Percentiles rank a stretch among this genome's conserved stretches.
phyloP scores from a whole-genome alignment of 2,329 filamentous ascomycete species.

The Aspergillus sclerotialis region DNA sequence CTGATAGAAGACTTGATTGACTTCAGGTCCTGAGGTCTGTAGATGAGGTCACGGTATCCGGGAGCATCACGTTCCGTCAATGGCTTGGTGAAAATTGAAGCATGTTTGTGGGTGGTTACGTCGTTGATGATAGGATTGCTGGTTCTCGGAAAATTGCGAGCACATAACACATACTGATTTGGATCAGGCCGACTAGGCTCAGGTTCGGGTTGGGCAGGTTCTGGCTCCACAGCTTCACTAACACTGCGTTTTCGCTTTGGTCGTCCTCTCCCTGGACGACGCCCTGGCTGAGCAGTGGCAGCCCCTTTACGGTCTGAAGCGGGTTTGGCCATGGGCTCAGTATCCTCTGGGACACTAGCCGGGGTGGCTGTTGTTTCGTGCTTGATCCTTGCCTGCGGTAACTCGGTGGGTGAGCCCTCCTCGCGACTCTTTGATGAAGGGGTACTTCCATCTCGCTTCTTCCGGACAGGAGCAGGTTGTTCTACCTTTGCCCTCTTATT shows the following conservation, averaged over 20 bases:
- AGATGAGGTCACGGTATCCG: constrained; percentile 66
- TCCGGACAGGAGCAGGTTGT: constrained; percentile 15
- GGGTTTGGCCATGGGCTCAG: constrained; percentile 22
- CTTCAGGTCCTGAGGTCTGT: constrained; percentile 70
- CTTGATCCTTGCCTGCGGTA: constrained; percentile 19
- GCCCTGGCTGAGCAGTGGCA: constrained; percentile 12
- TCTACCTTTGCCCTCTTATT: constrained; percentile 19
- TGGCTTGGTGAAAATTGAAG: constrained; percentile 71
- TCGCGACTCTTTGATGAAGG: constrained; percentile 31
- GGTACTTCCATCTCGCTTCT: constrained; percentile 26
- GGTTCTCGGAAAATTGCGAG: constrained; percentile 54
- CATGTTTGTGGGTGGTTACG: constrained; percentile 68
- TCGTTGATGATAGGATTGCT: constrained; percentile 67
- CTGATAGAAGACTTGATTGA: constrained; percentile 66
- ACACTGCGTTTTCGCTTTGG: constrained; percentile 36
- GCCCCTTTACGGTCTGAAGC: constrained; percentile 21
- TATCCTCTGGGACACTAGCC: constrained; percentile 23
- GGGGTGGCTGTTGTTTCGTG: constrained; percentile 30
- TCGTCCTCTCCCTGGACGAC: constrained; percentile 20
- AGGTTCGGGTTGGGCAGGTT: constrained; percentile 19
- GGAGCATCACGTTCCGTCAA: constrained; percentile 69
- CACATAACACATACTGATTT: constrained; percentile 33
- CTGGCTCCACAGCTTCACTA: constrained; percentile 25
- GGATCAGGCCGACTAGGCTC: constrained; percentile 22
- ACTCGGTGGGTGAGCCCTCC: constrained; percentile 18